A percentile compares a stretch with the other conserved stretches of the same genome.
These are phyloP conservation scores for Plasmodium knowlesi DNA, from an alignment of 169 alveolate species.

Conservation along the genomic window DNA sequence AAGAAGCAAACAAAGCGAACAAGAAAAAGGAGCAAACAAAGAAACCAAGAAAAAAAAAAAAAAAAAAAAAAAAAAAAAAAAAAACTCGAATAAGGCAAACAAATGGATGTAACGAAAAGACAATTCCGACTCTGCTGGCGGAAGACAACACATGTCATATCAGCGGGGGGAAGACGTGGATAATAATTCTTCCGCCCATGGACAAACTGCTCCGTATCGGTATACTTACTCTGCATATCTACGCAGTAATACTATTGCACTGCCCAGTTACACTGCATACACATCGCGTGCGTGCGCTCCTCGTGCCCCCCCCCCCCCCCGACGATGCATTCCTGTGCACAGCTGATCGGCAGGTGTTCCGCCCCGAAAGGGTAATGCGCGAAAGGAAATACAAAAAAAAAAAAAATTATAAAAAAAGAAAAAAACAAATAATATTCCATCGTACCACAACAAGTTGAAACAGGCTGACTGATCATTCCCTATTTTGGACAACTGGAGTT, in stretches of 20 bases:
- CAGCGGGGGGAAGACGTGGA: background rate
- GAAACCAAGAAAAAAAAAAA: no score
- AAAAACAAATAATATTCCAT: background rate
- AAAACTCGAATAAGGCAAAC: background rate
- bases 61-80: background rate
- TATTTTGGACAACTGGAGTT: background rate
- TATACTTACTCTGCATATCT: no score
- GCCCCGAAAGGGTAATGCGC: background rate
- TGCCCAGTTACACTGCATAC: background rate
- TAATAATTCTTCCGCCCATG: background rate
- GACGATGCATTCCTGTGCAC: conserved; percentile 5
- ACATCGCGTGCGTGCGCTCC: background rate
- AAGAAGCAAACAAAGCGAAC: background rate
- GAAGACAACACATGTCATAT: background rate
- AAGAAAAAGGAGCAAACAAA: background rate
- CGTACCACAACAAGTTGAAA: background rate
- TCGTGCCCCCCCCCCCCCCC: no score
- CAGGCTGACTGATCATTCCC: background rate
- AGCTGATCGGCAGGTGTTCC: background rate
- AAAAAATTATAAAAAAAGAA: background rate
- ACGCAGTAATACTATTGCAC: background rate
- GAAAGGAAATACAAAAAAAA: background rate
- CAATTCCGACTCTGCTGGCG: background rate
- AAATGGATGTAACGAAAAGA: background rate
- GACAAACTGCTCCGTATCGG: background rate